A percentile compares a stretch with the other conserved stretches of the same genome.
These are phyloP conservation scores for Aspergillus cejpii DNA, from an alignment of 2,329 filamentous ascomycete genomes.

Conservation along the genomic window DNA sequence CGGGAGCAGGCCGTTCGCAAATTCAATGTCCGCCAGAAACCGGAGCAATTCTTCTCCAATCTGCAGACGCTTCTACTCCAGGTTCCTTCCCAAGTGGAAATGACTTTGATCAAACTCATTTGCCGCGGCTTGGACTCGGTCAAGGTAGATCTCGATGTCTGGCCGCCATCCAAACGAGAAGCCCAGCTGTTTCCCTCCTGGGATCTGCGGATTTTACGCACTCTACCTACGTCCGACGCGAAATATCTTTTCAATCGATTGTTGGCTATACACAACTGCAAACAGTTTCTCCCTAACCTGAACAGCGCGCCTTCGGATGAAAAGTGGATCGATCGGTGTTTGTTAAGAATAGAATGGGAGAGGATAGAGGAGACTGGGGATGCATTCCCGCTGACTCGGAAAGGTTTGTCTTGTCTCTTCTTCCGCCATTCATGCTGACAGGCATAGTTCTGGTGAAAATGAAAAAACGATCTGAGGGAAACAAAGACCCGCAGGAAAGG, in stretches of 20 bases:
- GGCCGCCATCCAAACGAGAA: background rate
- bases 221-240: background rate
- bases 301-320: background rate
- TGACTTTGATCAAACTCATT: background rate
- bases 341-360: background rate
- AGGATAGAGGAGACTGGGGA: background rate
- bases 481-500: background rate
- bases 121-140: background rate
- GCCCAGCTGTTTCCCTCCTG: background rate
- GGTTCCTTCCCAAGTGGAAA: background rate
- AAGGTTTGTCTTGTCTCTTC: background rate
- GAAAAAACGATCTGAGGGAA: background rate
- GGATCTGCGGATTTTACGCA: background rate
- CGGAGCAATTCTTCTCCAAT: background rate
- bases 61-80: background rate
- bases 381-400: background rate
- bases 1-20: background rate
- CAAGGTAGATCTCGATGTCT: background rate
- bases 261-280: background rate
- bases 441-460: background rate
- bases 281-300: background rate
- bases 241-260: background rate
- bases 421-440: background rate
- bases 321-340: background rate
- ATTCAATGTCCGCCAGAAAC: background rate